These are phyloP conservation scores for Paspalum notatum DNA, from an alignment of 176 grass and related monocot genomes.

Conservation along the genomic window DNA sequence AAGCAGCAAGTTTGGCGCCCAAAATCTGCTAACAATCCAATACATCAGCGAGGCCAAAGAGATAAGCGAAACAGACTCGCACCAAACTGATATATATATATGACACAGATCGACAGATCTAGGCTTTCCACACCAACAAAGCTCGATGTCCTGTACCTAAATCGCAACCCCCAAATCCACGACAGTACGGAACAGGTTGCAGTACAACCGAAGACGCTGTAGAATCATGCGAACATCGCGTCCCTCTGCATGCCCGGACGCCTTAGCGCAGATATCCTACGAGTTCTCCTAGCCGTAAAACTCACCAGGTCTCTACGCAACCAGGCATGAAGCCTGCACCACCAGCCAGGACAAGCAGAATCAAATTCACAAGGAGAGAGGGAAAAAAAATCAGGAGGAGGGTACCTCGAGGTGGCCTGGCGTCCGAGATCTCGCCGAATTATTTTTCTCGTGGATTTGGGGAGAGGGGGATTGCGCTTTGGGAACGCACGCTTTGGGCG, in stretches of 20 bases:
- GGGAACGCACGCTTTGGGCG: conserved; percentile 22
- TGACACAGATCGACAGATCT: too few relatives aligned
- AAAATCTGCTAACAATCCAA: not conserved
- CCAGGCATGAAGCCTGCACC: not conserved
- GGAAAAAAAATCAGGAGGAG: not conserved
- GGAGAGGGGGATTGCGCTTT: not conserved
- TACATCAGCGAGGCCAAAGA: not conserved
- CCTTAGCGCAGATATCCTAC: not conserved
- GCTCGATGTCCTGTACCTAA: not conserved
- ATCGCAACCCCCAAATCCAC: not conserved
- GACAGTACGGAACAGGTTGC: not conserved
- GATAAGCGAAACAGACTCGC: not conserved
- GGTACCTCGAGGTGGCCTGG: conserved; percentile 36
- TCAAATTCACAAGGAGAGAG: not conserved
- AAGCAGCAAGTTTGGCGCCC: not conserved
- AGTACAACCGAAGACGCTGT: not conserved
- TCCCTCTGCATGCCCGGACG: not conserved
- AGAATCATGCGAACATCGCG: not conserved
- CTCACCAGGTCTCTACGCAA: not conserved
- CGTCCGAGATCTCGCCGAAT: conserved; percentile 39
- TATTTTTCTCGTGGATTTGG: not conserved
- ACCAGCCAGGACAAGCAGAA: not conserved
- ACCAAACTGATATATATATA: not conserved
- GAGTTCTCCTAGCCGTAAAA: not conserved
- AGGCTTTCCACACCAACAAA: too few relatives aligned